These are phyloP conservation scores for Mycena crocata DNA, from an alignment of 768 basidiomycete genomes.

Conservation along the genomic window DNA sequence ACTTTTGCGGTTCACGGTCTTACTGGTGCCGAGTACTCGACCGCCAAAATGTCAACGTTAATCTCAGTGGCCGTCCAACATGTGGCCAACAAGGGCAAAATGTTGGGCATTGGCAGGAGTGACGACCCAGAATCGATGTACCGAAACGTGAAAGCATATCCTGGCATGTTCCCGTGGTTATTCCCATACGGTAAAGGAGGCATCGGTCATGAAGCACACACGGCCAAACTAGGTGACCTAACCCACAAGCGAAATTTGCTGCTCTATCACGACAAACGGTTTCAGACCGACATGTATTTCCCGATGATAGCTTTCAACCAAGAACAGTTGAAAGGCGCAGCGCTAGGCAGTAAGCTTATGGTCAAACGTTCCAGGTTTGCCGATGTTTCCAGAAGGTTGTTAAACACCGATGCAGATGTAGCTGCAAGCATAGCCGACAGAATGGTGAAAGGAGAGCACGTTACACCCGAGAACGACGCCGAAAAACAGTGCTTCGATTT, in stretches of 20 bases:
- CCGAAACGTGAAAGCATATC: slow-evolving; percentile 51
- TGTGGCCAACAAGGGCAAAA: slow-evolving; percentile 35
- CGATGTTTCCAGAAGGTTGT: slow-evolving; percentile 36
- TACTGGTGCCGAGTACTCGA: slow-evolving; percentile 39
- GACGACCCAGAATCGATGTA: slow-evolving; percentile 35
- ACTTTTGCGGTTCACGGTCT: slow-evolving; percentile 54
- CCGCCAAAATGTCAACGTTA: slow-evolving; percentile 30
- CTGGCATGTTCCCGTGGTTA: slow-evolving; percentile 56
- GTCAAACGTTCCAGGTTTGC: slow-evolving; percentile 41
- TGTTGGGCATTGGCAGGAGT: slow-evolving; percentile 43
- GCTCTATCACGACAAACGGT: slow-evolving; percentile 45
- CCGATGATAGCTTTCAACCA: slow-evolving; percentile 53
- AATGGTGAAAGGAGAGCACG: slow-evolving; percentile 38
- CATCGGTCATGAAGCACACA: slow-evolving; percentile 36
- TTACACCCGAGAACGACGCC: slow-evolving; percentile 38
- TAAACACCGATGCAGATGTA: slow-evolving; percentile 38
- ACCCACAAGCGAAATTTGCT: slow-evolving; percentile 41
- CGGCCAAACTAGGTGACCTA: slow-evolving; percentile 26
- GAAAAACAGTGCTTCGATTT: slow-evolving; percentile 48
- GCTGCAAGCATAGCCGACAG: slow-evolving; percentile 33
- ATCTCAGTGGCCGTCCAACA: slow-evolving; percentile 44
- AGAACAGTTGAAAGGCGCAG: slow-evolving; percentile 47
- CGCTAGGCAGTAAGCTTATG: slow-evolving; percentile 43
- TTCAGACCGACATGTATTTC: too few species aligned
- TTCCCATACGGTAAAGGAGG: slow-evolving; percentile 52